Percentiles rank a stretch among this genome's conserved stretches.
These are phyloP conservation scores for Alloteropsis semialata DNA, from an alignment of 176 grass and related monocot genomes.

Conservation along the genomic window DNA sequence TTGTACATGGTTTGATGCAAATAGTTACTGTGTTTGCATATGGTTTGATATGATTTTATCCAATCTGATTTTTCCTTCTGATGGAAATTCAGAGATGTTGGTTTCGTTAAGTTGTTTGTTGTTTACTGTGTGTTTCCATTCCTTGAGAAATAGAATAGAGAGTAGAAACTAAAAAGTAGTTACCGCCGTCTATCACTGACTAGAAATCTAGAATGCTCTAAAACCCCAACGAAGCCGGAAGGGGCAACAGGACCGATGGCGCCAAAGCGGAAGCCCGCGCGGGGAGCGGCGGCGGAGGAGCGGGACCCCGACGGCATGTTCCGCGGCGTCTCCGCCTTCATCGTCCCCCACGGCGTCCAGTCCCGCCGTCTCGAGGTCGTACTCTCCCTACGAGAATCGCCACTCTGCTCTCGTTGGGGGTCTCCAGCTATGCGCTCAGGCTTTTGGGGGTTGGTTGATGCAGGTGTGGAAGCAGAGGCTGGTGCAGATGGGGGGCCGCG, in stretches of 20 bases:
- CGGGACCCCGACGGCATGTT: constrained; percentile 74
- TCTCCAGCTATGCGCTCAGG: neutral
- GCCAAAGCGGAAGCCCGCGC: constrained; percentile 36
- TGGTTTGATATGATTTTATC: neutral
- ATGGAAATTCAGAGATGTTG: neutral
- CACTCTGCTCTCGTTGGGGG: neutral
- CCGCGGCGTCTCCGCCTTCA: constrained; percentile 64
- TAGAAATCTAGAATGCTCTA: neutral
- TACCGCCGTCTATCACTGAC: neutral
- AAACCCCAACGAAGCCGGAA: neutral
- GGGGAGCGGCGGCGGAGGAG: neutral
- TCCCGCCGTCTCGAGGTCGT: constrained; percentile 68
- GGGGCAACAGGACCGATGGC: constrained; percentile 33
- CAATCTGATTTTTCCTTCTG: neutral
- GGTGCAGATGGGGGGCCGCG: constrained; percentile 71
- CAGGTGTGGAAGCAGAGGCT: constrained; percentile 93
- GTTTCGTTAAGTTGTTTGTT: neutral
- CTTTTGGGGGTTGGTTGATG: neutral
- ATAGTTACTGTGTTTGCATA: constrained; percentile 1
- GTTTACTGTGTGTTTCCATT: neutral
- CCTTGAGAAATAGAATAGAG: no score
- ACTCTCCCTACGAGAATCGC: neutral
- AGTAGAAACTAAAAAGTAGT: no score
- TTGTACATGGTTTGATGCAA: constrained; percentile 24
- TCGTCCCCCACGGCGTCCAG: constrained; percentile 57